phyloP scores from a whole-genome alignment of 2,329 filamentous ascomycete genomes.

The Cucurbitaria berberidis region DNA sequence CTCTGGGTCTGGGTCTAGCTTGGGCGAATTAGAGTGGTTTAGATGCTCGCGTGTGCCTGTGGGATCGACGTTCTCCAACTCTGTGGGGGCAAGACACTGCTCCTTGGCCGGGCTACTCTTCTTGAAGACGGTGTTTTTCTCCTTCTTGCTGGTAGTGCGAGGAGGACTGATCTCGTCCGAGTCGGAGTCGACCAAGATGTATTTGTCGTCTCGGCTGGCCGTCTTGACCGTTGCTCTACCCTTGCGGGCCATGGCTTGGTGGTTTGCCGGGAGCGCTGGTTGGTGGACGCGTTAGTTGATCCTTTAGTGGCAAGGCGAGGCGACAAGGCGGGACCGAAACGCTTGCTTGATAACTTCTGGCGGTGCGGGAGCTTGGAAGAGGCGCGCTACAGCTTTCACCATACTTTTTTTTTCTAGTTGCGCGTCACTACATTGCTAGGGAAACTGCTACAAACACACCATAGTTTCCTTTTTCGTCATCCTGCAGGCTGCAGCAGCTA shows the following conservation, averaged over 20 bases:
- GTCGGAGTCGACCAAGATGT: constrained; percentile 17
- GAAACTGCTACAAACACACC: constrained; percentile 2
- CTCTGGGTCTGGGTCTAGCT: constrained; percentile 9
- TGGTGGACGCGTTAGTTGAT: constrained; percentile 21
- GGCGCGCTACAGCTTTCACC: constrained; percentile 12
- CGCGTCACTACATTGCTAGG: constrained; percentile 13
- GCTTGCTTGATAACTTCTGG: constrained; percentile 32
- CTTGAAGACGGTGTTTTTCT: neutral
- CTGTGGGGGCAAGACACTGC: neutral
- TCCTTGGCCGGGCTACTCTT: neutral
- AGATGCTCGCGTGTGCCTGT: constrained; percentile 18
- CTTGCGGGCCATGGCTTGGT: constrained; percentile 25
- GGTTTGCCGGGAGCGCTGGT: constrained; percentile 20
- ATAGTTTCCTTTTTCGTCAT: constrained; percentile 9
- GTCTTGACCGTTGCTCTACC: constrained; percentile 33
- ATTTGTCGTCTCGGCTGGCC: constrained; percentile 24
- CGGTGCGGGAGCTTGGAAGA: constrained; percentile 12
- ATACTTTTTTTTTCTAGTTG: constrained; percentile 9
- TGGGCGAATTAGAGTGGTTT: constrained; percentile 24
- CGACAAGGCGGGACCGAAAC: constrained; percentile 32
- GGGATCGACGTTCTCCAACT: constrained; percentile 17
- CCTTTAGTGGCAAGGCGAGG: constrained; percentile 32
- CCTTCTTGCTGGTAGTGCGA: neutral
- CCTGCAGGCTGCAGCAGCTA: constrained; percentile 12
- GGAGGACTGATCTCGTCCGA: constrained; percentile 7